A percentile compares a stretch with the other conserved stretches of the same genome.
Conservation (phyloP, 768 basidiomycete genomes). For the Tricholoma saponaceum region DNA sequence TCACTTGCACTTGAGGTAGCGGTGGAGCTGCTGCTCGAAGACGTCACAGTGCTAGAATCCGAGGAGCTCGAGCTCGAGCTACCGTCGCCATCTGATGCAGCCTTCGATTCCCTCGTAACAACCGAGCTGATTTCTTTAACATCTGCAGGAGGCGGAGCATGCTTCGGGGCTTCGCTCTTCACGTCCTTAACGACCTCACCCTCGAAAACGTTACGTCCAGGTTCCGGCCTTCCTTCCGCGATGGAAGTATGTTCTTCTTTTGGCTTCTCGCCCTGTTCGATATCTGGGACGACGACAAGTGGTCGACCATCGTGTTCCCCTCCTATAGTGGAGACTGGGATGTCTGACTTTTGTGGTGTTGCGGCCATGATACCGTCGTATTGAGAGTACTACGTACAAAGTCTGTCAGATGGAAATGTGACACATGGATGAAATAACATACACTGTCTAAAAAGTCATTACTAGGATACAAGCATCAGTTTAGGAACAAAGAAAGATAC, state of each 20-base stretch:
- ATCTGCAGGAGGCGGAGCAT: conserved; percentile 17
- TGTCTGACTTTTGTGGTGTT: conserved; percentile 33
- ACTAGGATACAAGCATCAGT: conserved; percentile 30
- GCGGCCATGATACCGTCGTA: conserved; percentile 36
- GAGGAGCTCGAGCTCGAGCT: neutral
- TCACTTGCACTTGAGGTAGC: neutral
- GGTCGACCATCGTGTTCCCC: conserved; percentile 53
- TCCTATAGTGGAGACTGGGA: conserved; percentile 42
- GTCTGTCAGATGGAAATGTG: conserved; percentile 4
- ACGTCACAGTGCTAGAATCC: conserved; percentile 1
- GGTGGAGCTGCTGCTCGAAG: neutral
- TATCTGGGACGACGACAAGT: conserved; percentile 44
- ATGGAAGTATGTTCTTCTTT: conserved; percentile 30
- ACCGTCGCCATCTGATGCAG: neutral
- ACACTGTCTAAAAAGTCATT: conserved; percentile 68
- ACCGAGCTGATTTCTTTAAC: conserved; percentile 36
- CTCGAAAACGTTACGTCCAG: conserved; percentile 73
- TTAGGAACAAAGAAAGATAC: neutral
- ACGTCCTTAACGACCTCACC: conserved; percentile 40
- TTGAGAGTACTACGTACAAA: conserved; percentile 49
- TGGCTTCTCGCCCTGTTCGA: conserved; percentile 8
- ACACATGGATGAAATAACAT: conserved; percentile 20
- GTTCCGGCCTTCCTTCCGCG: conserved; percentile 56
- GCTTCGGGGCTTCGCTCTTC: conserved; percentile 37
- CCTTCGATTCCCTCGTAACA: conserved; percentile 2